A percentile compares a stretch with the other conserved stretches of the same genome.
Evolutionary conservation across 2,329 filamentous ascomycete genomes (phyloP).

Genomic region (Thielaviopsis ethacetica): DNA sequence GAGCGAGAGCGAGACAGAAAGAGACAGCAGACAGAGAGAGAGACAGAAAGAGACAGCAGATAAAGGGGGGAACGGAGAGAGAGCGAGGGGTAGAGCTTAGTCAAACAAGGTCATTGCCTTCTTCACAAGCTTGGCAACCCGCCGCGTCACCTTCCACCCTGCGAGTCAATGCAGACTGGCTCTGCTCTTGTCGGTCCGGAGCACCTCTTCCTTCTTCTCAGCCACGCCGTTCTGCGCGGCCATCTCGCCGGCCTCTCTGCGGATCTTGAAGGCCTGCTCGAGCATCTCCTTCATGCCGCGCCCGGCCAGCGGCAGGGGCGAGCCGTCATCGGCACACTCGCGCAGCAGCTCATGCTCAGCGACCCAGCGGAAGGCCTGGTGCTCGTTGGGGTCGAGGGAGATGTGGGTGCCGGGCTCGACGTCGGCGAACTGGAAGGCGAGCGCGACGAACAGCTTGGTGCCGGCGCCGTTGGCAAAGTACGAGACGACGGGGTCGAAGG

Average conservation of each 20-base stretch:
- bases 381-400: conserved; percentile 24
- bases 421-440: conserved; percentile 24
- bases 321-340: conserved; percentile 17
- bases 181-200: neutral
- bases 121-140: neutral
- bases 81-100: neutral
- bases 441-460: conserved; percentile 17
- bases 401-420: conserved; percentile 15
- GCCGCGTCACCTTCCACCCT: neutral
- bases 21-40: neutral
- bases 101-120: neutral
- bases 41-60: neutral
- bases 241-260: conserved; percentile 7
- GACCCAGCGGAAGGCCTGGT: conserved; percentile 25
- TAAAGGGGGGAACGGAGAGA: no score
- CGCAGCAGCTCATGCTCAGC: conserved; percentile 22
- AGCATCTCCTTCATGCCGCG: conserved; percentile 12
- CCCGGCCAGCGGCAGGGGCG: conserved; percentile 19
- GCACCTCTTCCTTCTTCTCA: neutral
- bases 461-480: conserved; percentile 22
- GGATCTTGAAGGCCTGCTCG: conserved; percentile 8
- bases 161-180: neutral
- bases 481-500: conserved; percentile 1
- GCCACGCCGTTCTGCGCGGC: neutral
- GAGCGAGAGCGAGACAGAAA: neutral